phyloP scores from a whole-genome alignment of 1,284 basidiomycete genomes.

The Malassezia dermatis region DNA sequence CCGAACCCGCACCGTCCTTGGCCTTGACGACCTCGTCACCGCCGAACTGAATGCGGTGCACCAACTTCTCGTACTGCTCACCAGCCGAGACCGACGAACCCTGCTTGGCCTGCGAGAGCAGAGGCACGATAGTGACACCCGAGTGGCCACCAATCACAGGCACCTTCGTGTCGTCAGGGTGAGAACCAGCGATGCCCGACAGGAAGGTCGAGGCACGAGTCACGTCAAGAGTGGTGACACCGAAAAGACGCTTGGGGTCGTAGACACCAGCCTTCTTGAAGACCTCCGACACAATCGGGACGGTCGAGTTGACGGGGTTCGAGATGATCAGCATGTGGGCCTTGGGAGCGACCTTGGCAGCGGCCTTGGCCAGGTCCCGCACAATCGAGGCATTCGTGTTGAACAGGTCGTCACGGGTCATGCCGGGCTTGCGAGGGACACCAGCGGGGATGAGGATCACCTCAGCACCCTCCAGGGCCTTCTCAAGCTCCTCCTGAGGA shows the following conservation, averaged over 20 bases:
- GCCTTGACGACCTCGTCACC: constrained; percentile 88
- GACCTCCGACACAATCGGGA: constrained; percentile 88
- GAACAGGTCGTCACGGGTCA: constrained; percentile 99
- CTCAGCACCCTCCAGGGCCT: constrained; percentile 71
- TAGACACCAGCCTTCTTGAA: constrained; percentile 88
- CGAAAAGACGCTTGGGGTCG: constrained; percentile 60
- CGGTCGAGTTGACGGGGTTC: constrained; percentile 67
- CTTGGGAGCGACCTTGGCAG: constrained; percentile 74
- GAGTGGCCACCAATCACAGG: constrained; percentile 95
- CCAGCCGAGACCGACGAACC: constrained; percentile 53
- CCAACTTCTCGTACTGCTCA: constrained; percentile 53
- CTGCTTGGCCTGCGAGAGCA: constrained; percentile 80
- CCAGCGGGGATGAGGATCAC: constrained; percentile 96
- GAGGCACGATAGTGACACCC: constrained; percentile 88
- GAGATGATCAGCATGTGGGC: constrained; percentile 91
- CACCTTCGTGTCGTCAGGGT: constrained; percentile 60
- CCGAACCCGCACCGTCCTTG: constrained; percentile 75
- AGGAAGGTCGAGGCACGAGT: constrained; percentile 90
- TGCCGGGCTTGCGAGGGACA: constrained; percentile 52
- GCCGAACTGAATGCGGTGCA: constrained; percentile 79
- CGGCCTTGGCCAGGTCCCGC: constrained; percentile 80
- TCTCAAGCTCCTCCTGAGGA: constrained; percentile 62
- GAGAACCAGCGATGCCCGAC: constrained; percentile 55
- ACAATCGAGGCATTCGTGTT: constrained; percentile 94
- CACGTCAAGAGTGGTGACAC: constrained; percentile 95